These are phyloP conservation scores for Syzygium aromaticum DNA, from an alignment of 345 rosid species.

Conservation along the genomic window DNA sequence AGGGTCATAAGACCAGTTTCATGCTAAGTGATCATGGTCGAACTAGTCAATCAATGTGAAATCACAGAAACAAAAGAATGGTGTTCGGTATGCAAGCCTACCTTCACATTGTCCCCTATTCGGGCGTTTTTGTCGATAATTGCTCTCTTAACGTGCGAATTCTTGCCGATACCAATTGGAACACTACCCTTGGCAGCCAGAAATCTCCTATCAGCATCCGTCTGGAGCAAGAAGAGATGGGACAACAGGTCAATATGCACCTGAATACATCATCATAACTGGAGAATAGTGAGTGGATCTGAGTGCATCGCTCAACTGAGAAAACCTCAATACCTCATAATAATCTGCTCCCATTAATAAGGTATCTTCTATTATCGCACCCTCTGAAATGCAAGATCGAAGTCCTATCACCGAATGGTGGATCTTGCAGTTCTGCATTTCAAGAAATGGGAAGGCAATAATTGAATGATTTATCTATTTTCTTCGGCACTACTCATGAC, in stretches of 20 bases:
- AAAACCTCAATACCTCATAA: conserved; percentile 47
- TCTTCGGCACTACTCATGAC: not conserved
- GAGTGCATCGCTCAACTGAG: not conserved
- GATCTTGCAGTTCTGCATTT: conserved; percentile 75
- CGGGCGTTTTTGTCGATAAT: conserved; percentile 95
- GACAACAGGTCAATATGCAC: not conserved
- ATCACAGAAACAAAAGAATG: not conserved
- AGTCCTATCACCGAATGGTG: conserved; percentile 96
- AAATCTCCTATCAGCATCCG: conserved; percentile 78
- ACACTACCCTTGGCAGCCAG: conserved; percentile 88
- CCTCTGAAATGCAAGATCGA: conserved; percentile 91
- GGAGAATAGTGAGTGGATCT: not conserved
- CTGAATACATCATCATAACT: not conserved
- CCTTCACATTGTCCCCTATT: conserved; percentile 87
- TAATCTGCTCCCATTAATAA: conserved; percentile 96
- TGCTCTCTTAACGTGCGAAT: conserved; percentile 83
- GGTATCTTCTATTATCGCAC: conserved; percentile 89
- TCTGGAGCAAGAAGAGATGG: conserved; percentile 25
- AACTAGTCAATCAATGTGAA: not conserved
- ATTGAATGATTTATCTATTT: not conserved
- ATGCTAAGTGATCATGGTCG: not conserved
- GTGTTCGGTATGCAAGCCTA: not conserved
- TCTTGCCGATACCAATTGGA: conserved; percentile 83
- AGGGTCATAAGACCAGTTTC: not conserved
- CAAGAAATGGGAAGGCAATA: not conserved